Conservation (phyloP, 2,329 filamentous ascomycete species). For the Fusarium nelsonii region DNA sequence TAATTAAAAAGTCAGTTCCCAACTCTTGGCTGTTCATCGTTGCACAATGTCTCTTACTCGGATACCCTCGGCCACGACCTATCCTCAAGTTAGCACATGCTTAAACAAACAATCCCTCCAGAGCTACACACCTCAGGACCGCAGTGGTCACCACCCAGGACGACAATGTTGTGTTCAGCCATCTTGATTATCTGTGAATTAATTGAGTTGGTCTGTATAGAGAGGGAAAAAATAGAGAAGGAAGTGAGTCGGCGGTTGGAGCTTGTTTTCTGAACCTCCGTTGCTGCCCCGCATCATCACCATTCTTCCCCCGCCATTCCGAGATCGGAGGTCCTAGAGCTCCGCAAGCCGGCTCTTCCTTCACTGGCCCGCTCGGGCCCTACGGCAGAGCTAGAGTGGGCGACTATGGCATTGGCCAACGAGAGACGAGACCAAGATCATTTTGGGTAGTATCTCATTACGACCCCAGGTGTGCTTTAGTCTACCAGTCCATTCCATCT, state of each 20-base stretch:
- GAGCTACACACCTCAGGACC: constrained; percentile 78
- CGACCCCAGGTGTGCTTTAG: neutral
- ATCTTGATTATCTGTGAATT: constrained; percentile 56
- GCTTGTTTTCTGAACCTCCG: constrained; percentile 30
- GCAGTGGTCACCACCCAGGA: constrained; percentile 86
- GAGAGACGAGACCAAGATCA: constrained; percentile 33
- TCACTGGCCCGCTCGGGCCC: constrained; percentile 40
- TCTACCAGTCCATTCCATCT: neutral
- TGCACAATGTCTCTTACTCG: constrained; percentile 70
- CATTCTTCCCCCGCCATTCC: constrained; percentile 51
- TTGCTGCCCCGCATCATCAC: constrained; percentile 44
- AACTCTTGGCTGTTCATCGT: too few relatives aligned
- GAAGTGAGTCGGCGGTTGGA: constrained; percentile 17
- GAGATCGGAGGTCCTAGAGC: constrained; percentile 52
- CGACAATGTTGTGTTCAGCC: constrained; percentile 81
- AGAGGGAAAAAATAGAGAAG: constrained; percentile 4
- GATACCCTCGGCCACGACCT: constrained; percentile 85
- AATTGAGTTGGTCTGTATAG: neutral
- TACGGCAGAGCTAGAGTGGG: constrained; percentile 35
- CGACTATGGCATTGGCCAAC: constrained; percentile 36
- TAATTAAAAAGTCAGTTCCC: constrained; percentile 52
- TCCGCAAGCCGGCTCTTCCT: constrained; percentile 32
- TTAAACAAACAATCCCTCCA: constrained; percentile 1
- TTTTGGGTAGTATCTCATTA: constrained; percentile 31
- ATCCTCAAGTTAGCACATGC: constrained; percentile 35